A percentile compares a stretch with the other conserved stretches of the same genome.
These are phyloP conservation scores for Fusarium newnesense DNA, from an alignment of 2,329 filamentous ascomycete species.

Conservation along the genomic window DNA sequence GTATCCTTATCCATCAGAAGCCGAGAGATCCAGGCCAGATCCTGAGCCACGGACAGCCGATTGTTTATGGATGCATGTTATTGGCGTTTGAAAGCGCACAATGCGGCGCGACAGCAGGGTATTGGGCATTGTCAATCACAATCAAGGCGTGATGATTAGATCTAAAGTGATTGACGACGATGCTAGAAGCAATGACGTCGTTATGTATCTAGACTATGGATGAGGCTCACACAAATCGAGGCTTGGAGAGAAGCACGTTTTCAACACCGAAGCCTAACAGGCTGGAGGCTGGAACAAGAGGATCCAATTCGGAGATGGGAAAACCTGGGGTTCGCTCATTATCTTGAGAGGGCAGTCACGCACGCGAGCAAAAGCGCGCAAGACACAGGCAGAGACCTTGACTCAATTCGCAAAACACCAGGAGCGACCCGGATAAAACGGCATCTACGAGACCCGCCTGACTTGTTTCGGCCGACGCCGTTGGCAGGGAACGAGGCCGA, in stretches of 20 bases:
- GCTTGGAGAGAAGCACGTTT: constrained; percentile 24
- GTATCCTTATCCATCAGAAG: constrained; percentile 12
- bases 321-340: constrained; percentile 19
- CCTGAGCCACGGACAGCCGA: constrained; percentile 9
- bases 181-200: constrained; percentile 20
- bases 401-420: neutral
- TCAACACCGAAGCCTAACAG: constrained; percentile 3
- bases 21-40: constrained; percentile 44
- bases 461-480: constrained; percentile 33
- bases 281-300: constrained; percentile 1
- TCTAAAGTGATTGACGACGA: constrained; percentile 1
- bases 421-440: constrained; percentile 36
- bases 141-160: neutral
- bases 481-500: constrained; percentile 19
- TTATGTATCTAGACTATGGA: neutral
- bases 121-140: neutral
- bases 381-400: neutral
- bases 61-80: neutral
- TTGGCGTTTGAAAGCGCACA: neutral
- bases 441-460: constrained; percentile 36
- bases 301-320: constrained; percentile 15
- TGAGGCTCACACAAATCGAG: neutral
- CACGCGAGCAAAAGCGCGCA: constrained; percentile 19
- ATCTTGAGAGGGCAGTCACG: constrained; percentile 13
- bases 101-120: neutral